A percentile compares a stretch with the other conserved stretches of the same genome.
Evolutionary conservation across 2,329 filamentous ascomycete species (phyloP).

Genomic region (Sclerotinia borealis): DNA sequence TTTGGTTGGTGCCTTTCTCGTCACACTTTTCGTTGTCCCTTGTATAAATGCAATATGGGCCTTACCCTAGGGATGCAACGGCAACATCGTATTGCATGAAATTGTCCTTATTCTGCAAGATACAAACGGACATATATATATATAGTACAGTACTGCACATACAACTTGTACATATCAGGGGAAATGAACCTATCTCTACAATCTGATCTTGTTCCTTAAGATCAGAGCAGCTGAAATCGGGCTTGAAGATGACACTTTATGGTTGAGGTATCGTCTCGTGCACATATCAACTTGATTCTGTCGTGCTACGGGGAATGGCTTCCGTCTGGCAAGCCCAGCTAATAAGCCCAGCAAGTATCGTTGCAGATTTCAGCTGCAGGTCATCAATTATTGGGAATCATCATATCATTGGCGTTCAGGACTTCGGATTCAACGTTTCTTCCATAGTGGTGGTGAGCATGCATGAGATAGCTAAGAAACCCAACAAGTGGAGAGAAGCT

Average conservation of each 20-base stretch:
- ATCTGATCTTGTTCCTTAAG: not conserved
- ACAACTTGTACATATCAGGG: slow-evolving; percentile 1
- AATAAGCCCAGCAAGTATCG: not conserved
- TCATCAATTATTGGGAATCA: slow-evolving; percentile 11
- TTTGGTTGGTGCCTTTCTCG: slow-evolving; percentile 3
- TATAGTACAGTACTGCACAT: too few relatives aligned
- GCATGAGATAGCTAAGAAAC: slow-evolving; percentile 5
- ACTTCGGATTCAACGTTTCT: slow-evolving; percentile 5
- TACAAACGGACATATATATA: slow-evolving; percentile 1
- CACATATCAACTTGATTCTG: slow-evolving; percentile 11
- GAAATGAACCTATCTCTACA: not conserved
- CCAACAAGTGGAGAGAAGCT: not conserved
- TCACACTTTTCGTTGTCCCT: slow-evolving; percentile 6
- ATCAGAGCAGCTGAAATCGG: slow-evolving; percentile 3
- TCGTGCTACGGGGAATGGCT: slow-evolving; percentile 14
- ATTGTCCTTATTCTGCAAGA: not conserved
- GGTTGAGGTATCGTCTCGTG: slow-evolving; percentile 3
- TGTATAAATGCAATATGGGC: not conserved
- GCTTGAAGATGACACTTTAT: not conserved
- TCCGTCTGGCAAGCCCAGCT: slow-evolving; percentile 4
- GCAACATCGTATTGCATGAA: slow-evolving; percentile 9
- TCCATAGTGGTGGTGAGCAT: slow-evolving; percentile 6
- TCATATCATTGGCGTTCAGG: slow-evolving; percentile 12
- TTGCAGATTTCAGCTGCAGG: slow-evolving; percentile 14
- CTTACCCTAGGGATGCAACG: slow-evolving; percentile 7